These are phyloP conservation scores for Cordyceps tenuipes DNA, from an alignment of 2,329 filamentous ascomycete species.

Conservation along the genomic window DNA sequence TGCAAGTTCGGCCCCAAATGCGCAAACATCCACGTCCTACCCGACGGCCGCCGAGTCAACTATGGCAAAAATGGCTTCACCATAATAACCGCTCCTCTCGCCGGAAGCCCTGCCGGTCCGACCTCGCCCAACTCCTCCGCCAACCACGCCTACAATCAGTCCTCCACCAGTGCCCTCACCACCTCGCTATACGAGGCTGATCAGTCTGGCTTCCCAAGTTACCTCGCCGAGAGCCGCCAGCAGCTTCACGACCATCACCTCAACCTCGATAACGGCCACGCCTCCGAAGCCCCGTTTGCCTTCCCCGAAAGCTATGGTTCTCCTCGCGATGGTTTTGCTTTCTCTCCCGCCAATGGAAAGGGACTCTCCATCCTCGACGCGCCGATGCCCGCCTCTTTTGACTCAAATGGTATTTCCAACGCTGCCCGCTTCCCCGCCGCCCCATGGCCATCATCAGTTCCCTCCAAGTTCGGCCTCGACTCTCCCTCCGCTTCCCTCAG, in stretches of 20 bases:
- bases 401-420: conserved; percentile 90
- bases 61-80: conserved; percentile 62
- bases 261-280: conserved; percentile 47
- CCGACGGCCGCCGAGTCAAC: conserved; percentile 88
- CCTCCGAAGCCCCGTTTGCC: conserved; percentile 50
- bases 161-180: conserved; percentile 62
- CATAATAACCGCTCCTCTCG: conserved; percentile 52
- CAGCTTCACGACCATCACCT: conserved; percentile 39
- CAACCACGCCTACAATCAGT: conserved; percentile 38
- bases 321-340: conserved; percentile 70
- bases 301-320: conserved; percentile 67
- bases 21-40: conserved; percentile 90
- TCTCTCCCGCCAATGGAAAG: conserved; percentile 66
- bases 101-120: conserved; percentile 52
- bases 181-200: conserved; percentile 40
- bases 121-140: conserved; percentile 35
- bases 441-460: conserved; percentile 85
- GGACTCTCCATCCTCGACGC: conserved; percentile 87
- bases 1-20: conserved; percentile 99
- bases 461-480: conserved; percentile 83
- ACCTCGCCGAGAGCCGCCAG: conserved; percentile 32
- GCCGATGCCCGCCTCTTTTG: conserved; percentile 86
- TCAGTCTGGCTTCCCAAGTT: conserved; percentile 30
- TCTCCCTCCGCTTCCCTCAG: conserved; percentile 66
- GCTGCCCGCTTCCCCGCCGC: conserved; percentile 71